These are phyloP conservation scores for Candida argentea DNA, from an alignment of 805 yeast species.

Conservation along the genomic window DNA sequence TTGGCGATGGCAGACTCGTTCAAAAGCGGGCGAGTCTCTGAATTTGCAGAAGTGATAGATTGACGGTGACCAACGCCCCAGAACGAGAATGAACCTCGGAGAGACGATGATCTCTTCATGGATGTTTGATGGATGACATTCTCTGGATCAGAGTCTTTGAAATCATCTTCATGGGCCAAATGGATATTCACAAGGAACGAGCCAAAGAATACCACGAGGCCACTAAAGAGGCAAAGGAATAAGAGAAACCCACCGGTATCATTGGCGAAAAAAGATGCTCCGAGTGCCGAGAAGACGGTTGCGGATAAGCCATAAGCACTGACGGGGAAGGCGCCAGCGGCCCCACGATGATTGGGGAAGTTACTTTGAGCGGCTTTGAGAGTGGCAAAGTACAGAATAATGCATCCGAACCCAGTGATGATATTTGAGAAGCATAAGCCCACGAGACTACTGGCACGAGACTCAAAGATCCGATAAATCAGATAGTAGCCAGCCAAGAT, in stretches of 20 bases:
- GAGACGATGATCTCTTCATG: conserved; percentile 1
- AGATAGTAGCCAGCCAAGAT: conserved; percentile 47
- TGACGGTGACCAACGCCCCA: conserved; percentile 33
- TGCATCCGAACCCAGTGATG: conserved; percentile 57
- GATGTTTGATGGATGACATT: conserved; percentile 3
- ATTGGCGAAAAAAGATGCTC: conserved; percentile 42
- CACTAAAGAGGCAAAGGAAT: conserved; percentile 48
- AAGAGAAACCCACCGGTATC: conserved; percentile 45
- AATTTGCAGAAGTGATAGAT: too few relatives aligned
- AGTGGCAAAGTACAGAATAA: conserved; percentile 49
- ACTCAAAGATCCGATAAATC: conserved; percentile 37
- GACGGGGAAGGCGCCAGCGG: conserved; percentile 61
- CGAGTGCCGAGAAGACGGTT: conserved; percentile 46
- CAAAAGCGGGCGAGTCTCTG: too few relatives aligned
- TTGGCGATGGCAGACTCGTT: conserved; percentile 9
- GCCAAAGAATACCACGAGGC: conserved; percentile 33
- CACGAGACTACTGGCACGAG: conserved; percentile 26
- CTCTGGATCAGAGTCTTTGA: conserved; percentile 5
- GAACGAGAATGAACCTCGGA: conserved; percentile 21
- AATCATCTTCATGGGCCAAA: conserved; percentile 18
- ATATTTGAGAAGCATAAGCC: conserved; percentile 40
- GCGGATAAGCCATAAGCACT: conserved; percentile 67
- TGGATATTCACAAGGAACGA: conserved; percentile 34
- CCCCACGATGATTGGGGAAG: conserved; percentile 62
- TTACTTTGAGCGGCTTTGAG: conserved; percentile 50